Percentiles rank a stretch among this genome's conserved stretches.
Evolutionary conservation across 306 rosid species (phyloP).

Genomic region (Acacia melanoxylon): DNA sequence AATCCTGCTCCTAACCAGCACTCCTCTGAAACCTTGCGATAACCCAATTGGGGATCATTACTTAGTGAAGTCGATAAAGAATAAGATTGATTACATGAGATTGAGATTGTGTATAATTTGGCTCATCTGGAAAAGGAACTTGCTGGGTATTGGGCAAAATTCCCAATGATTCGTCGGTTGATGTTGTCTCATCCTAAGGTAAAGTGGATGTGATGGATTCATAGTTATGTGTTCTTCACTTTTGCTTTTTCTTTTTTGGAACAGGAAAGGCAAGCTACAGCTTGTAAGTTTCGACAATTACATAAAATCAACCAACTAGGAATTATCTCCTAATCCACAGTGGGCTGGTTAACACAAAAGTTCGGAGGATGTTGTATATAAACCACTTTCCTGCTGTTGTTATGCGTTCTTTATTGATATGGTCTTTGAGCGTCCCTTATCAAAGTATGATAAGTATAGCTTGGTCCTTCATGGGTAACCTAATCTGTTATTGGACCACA

Average conservation of each 20-base stretch:
- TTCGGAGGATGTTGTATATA: no score
- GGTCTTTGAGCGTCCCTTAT: slow-evolving; percentile 77
- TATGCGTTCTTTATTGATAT: slow-evolving; percentile 93
- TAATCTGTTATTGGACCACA: slow-evolving; percentile 86
- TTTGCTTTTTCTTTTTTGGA: slow-evolving; percentile 39
- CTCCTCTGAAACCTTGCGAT: slow-evolving; percentile 92
- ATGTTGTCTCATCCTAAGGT: slow-evolving; percentile 94
- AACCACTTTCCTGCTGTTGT: slow-evolving; percentile 17
- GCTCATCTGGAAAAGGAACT: slow-evolving; percentile 93
- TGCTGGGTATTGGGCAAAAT: slow-evolving; percentile 96
- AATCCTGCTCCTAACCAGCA: slow-evolving; percentile 81
- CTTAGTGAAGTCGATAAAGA: slow-evolving; percentile 78
- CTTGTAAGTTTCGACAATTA: no score
- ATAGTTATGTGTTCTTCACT: slow-evolving; percentile 90
- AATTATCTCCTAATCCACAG: no score
- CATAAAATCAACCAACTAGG: no score
- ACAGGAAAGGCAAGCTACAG: no score
- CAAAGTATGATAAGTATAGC: slow-evolving; percentile 63
- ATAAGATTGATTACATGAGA: slow-evolving; percentile 92
- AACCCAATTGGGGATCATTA: slow-evolving; percentile 94
- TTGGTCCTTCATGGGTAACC: slow-evolving; percentile 92
- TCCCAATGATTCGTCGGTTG: slow-evolving; percentile 81
- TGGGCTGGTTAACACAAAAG: no score
- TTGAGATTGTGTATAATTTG: slow-evolving; percentile 88
- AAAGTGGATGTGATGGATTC: slow-evolving; percentile 99